Percentiles rank a stretch among this genome's conserved stretches.
phyloP scores from a whole-genome alignment of 2,329 filamentous ascomycete genomes.

The Triangularia verruculosa region DNA sequence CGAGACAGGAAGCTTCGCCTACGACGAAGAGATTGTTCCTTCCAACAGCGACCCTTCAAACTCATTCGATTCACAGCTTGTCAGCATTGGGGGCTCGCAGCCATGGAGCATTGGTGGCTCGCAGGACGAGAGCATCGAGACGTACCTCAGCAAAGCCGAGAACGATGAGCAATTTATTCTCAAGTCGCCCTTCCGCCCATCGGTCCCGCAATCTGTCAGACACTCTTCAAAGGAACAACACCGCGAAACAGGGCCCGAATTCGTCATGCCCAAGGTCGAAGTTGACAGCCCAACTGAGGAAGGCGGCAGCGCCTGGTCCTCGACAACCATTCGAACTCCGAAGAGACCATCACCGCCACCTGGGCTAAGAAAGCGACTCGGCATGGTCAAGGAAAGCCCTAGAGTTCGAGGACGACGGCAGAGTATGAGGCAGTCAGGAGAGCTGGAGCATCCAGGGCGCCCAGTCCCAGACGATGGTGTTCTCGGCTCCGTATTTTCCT shows the following conservation, averaged over 20 bases:
- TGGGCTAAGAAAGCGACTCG: not conserved
- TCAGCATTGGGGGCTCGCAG: conserved; percentile 31
- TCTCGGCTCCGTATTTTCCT: conserved; percentile 41
- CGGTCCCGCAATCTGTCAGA: conserved; percentile 41
- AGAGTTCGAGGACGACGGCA: not conserved
- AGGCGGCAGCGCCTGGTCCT: conserved; percentile 15
- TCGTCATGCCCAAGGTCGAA: conserved; percentile 52
- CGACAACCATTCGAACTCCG: conserved; percentile 4
- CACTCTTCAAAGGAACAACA: conserved; percentile 31
- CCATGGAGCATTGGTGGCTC: conserved; percentile 44
- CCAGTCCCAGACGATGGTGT: conserved; percentile 32
- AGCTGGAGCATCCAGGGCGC: conserved; percentile 9
- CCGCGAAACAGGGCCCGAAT: conserved; percentile 48
- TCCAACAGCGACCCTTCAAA: conserved; percentile 49
- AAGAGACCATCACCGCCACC: conserved; percentile 16
- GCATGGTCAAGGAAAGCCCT: not conserved
- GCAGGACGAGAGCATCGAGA: conserved; percentile 53
- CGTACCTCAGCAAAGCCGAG: conserved; percentile 51
- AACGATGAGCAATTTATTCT: conserved; percentile 53
- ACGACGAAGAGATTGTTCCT: conserved; percentile 40
- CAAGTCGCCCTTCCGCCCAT: conserved; percentile 54
- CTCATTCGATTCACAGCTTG: conserved; percentile 30
- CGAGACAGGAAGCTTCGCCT: conserved; percentile 33
- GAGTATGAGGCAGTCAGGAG: not conserved
- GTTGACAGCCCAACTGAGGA: conserved; percentile 34